Conservation (phyloP, 352 stramenopile species). For the Phytophthora kernoviae region DNA sequence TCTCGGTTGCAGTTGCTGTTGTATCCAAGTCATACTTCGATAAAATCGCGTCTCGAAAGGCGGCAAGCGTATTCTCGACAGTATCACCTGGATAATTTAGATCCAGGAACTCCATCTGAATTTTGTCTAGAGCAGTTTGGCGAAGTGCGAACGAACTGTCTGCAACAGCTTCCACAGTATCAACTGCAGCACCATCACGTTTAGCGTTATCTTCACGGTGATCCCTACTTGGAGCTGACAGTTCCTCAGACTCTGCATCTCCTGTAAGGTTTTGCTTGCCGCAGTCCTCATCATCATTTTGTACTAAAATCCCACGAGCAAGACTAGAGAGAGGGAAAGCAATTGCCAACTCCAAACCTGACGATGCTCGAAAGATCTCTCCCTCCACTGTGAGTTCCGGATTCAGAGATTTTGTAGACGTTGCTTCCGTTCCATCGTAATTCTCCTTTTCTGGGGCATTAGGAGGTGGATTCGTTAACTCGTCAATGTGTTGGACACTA, state of each 20-base stretch:
- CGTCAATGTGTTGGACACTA: constrained; percentile 54
- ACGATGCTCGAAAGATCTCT: constrained; percentile 23
- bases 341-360: constrained; percentile 31
- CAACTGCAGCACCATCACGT: neutral
- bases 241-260: neutral
- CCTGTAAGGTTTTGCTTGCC: constrained; percentile 2
- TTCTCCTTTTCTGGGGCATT: neutral
- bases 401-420: neutral
- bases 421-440: neutral
- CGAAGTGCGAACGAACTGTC: constrained; percentile 6
- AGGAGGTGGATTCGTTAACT: constrained; percentile 27
- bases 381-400: neutral
- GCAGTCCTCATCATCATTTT: constrained; percentile 21
- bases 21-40: constrained; percentile 44
- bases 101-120: constrained; percentile 38
- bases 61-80: constrained; percentile 30
- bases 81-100: constrained; percentile 33
- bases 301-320: constrained; percentile 37
- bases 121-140: constrained; percentile 25
- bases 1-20: constrained; percentile 23
- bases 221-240: neutral
- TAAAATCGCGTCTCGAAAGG: constrained; percentile 51
- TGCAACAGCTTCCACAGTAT: constrained; percentile 1
- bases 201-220: neutral
- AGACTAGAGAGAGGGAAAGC: constrained; percentile 26